A percentile compares a stretch with the other conserved stretches of the same genome.
Evolutionary conservation across 2,329 filamentous ascomycete species (phyloP).

Genomic region (Xylaria digitata): DNA sequence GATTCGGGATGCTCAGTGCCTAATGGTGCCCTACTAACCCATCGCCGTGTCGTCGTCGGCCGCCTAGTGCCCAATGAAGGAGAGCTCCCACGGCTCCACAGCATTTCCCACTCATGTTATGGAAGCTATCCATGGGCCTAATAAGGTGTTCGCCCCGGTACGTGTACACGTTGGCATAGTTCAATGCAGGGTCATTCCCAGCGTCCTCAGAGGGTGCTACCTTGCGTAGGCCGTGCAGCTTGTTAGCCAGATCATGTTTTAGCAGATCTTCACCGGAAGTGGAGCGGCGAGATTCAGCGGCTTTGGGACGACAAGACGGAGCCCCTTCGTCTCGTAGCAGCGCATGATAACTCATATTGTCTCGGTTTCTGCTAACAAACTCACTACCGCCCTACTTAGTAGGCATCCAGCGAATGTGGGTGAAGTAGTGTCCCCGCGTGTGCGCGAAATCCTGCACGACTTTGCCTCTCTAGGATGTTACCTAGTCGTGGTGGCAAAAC

Average conservation of each 20-base stretch:
- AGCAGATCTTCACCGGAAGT: constrained; percentile 41
- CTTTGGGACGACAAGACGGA: constrained; percentile 28
- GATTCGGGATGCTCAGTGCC: constrained; percentile 37
- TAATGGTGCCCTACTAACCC: constrained; percentile 40
- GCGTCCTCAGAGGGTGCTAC: constrained; percentile 27
- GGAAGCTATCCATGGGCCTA: constrained; percentile 26
- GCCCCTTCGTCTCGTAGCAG: constrained; percentile 26
- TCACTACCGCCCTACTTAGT: constrained; percentile 35
- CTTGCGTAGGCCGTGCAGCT: constrained; percentile 41
- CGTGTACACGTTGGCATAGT: constrained; percentile 39
- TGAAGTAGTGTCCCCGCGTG: constrained; percentile 32
- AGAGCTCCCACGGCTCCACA: constrained; percentile 26
- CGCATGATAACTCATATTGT: constrained; percentile 29
- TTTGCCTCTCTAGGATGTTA: constrained; percentile 36
- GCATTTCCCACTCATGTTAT: constrained; percentile 12
- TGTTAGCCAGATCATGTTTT: constrained; percentile 42
- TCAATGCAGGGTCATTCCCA: constrained; percentile 40
- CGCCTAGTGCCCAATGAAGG: constrained; percentile 39
- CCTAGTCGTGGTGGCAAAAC: constrained; percentile 38
- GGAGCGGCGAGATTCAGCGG: constrained; percentile 36
- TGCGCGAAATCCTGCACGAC: constrained; percentile 21
- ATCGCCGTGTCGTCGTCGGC: constrained; percentile 28
- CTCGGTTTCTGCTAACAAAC: constrained; percentile 21
- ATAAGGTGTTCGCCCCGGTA: constrained; percentile 36
- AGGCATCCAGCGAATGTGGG: constrained; percentile 30